phyloP scores from a whole-genome alignment of 2,329 filamentous ascomycete species.

The Mycogone perniciosa region DNA sequence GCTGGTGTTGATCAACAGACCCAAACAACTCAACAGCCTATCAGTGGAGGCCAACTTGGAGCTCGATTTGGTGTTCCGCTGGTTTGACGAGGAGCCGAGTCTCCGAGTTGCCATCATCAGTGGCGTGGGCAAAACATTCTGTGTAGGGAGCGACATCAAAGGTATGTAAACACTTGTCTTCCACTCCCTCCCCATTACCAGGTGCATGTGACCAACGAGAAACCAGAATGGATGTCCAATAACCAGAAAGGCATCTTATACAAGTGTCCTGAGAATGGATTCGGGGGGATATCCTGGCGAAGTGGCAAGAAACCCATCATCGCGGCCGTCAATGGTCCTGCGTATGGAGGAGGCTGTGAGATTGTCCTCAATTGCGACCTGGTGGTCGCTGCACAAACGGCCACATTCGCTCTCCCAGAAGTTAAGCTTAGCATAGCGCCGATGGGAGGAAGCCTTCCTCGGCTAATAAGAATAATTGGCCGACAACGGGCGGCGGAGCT shows the following conservation, averaged over 20 bases:
- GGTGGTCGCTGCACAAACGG: constrained; percentile 45
- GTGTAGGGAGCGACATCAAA: constrained; percentile 49
- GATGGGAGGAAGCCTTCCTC: constrained; percentile 44
- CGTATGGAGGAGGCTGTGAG: constrained; percentile 52
- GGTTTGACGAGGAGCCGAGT: constrained; percentile 46
- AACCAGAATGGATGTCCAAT: constrained; percentile 30
- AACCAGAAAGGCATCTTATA: background rate
- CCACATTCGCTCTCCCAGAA: constrained; percentile 48
- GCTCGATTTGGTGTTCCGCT: constrained; percentile 42
- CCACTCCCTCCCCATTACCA: constrained; percentile 47
- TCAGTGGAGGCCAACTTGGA: constrained; percentile 31
- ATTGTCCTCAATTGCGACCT: constrained; percentile 49
- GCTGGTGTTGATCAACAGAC: background rate
- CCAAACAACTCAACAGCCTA: constrained; percentile 1
- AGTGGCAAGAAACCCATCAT: constrained; percentile 55
- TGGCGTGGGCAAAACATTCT: constrained; percentile 48
- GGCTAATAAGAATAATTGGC: constrained; percentile 40
- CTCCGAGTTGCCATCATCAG: constrained; percentile 44
- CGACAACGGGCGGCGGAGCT: constrained; percentile 44
- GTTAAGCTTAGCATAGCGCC: constrained; percentile 49
- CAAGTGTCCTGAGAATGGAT: constrained; percentile 25
- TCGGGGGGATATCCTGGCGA: constrained; percentile 45
- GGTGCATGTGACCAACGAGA: constrained; percentile 26
- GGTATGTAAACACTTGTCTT: background rate
- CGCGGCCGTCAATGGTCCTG: constrained; percentile 52